Evolutionary conservation across 2,329 filamentous ascomycete species (phyloP).

Genomic region (Xylariales sp.): DNA sequence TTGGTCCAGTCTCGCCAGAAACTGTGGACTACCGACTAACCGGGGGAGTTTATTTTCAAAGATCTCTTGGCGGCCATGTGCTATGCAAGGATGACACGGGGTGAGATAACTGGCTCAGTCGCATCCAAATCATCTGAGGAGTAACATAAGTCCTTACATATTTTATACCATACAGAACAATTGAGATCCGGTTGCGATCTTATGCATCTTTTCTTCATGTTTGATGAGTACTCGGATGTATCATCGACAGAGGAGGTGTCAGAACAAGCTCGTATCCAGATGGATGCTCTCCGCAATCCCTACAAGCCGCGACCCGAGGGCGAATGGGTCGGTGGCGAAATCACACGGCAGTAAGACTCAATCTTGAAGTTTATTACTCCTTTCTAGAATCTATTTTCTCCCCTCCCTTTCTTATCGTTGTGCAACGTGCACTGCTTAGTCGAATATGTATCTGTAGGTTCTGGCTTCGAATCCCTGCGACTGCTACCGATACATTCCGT

Average conservation of each 20-base stretch:
- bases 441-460: no score
- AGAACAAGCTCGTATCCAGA: constrained; percentile 9
- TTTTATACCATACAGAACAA: no score
- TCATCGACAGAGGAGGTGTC: constrained; percentile 8
- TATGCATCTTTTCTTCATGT: constrained; percentile 16
- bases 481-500: constrained; percentile 12
- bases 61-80: constrained; percentile 11
- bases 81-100: constrained; percentile 8
- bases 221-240: constrained; percentile 14
- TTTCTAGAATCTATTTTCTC: no score
- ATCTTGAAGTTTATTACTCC: no score
- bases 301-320: constrained; percentile 7
- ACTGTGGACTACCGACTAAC: no score
- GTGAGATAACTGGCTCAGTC: no score
- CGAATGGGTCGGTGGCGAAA: constrained; percentile 13
- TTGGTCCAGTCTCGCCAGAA: no score
- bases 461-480: constrained; percentile 14
- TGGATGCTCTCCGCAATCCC: constrained; percentile 11
- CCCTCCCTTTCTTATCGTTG: no score
- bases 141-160: no score
- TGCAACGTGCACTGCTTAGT: no score
- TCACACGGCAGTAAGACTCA: constrained; percentile 19
- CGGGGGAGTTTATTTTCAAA: no score
- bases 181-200: constrained; percentile 12
- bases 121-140: no score